Conservation (phyloP, 2,329 filamentous ascomycete species). For the Phialophora macrospora region DNA sequence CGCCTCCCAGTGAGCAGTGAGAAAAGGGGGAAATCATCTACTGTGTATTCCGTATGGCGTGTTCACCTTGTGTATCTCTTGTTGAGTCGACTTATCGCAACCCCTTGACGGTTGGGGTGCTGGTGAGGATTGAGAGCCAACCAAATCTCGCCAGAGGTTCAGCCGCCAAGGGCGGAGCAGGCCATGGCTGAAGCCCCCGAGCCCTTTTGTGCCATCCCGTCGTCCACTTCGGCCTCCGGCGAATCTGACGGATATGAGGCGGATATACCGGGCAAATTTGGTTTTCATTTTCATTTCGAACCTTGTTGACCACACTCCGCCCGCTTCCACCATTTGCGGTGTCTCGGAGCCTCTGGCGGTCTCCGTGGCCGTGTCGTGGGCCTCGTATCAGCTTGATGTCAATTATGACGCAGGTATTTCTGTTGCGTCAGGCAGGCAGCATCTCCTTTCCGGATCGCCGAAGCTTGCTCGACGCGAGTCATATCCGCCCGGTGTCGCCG, state of each 20-base stretch:
- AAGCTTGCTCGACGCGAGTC: conserved; percentile 6
- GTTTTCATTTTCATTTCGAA: not conserved
- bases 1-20: not conserved
- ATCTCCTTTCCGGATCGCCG: not conserved
- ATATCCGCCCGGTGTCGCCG: not conserved
- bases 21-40: not conserved
- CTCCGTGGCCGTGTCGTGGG: not conserved
- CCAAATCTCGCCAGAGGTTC: not conserved
- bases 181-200: not conserved
- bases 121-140: not conserved
- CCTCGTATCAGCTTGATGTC: conserved; percentile 4
- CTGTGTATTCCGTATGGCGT: no score
- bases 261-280: not conserved
- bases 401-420: conserved; percentile 17
- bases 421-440: not conserved
- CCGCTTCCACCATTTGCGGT: not conserved
- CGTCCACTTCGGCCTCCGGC: conserved; percentile 5
- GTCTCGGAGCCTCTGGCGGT: not conserved
- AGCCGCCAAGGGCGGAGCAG: no score
- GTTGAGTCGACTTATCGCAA: conserved; percentile 5
- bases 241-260: not conserved
- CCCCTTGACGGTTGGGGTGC: not conserved
- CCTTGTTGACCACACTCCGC: not conserved
- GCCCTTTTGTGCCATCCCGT: no score
- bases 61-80: not conserved